A percentile compares a stretch with the other conserved stretches of the same genome.
phyloP scores from a whole-genome alignment of 768 basidiomycete species.

The Omphalotus guepiniiformis region DNA sequence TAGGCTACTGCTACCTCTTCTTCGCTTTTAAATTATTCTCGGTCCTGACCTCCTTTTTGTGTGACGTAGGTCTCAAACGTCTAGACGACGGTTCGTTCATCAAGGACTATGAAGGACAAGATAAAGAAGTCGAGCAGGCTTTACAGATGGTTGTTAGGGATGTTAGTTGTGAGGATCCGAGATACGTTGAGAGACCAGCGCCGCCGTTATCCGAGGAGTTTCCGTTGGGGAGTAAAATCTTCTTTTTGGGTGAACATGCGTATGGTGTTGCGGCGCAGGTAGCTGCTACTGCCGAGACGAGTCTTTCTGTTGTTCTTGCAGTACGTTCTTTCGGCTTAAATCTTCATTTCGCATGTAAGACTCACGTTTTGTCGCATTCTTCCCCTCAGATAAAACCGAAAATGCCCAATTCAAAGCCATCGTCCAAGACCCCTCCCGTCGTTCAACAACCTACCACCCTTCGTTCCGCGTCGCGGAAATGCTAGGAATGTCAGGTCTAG shows the following conservation, averaged over 20 bases:
- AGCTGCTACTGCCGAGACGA: conserved; percentile 58
- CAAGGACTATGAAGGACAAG: conserved; percentile 85
- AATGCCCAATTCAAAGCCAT: conserved; percentile 72
- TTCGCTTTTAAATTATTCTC: neutral
- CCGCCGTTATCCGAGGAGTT: conserved; percentile 86
- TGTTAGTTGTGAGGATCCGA: conserved; percentile 86
- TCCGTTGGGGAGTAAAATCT: conserved; percentile 85
- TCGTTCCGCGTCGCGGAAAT: conserved; percentile 75
- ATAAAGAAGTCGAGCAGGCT: conserved; percentile 83
- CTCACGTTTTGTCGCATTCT: conserved; percentile 54
- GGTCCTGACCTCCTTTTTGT: neutral
- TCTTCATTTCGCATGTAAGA: conserved; percentile 2
- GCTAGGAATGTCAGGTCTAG: conserved; percentile 70
- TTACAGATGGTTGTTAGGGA: conserved; percentile 81
- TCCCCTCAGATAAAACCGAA: conserved; percentile 78
- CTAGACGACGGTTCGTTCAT: conserved; percentile 87
- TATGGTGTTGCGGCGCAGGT: conserved; percentile 97
- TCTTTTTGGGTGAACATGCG: conserved; percentile 92
- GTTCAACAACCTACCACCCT: conserved; percentile 62
- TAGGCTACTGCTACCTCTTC: neutral
- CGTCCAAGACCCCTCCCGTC: conserved; percentile 34
- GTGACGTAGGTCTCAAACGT: conserved; percentile 71
- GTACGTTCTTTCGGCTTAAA: conserved; percentile 35
- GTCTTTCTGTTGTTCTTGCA: conserved; percentile 83
- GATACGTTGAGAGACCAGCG: conserved; percentile 75